phyloP scores from a whole-genome alignment of 192 early-diverging fungal species.

The Linnemannia elongata region DNA sequence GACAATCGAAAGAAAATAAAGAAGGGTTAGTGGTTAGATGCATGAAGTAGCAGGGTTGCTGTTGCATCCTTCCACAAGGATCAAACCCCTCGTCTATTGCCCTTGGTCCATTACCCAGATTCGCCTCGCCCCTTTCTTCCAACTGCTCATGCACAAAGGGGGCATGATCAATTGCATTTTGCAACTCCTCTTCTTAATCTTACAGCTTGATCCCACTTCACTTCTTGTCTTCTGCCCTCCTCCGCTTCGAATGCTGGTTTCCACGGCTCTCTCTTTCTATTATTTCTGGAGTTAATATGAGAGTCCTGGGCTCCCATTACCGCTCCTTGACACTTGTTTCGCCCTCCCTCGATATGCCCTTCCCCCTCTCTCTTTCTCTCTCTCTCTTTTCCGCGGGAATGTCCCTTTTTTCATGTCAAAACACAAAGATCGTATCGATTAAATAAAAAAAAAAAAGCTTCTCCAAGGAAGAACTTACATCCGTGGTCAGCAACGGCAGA shows the following conservation, averaged over 20 bases:
- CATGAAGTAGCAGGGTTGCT: background rate
- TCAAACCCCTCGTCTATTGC: background rate
- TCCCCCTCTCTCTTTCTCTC: background rate
- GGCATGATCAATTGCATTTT: background rate
- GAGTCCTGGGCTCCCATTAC: background rate
- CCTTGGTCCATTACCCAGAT: background rate
- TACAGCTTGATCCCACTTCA: too few species aligned
- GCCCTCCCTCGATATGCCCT: background rate
- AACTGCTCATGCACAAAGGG: background rate
- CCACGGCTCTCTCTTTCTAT: background rate
- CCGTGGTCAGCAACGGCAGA: conserved; percentile 59
- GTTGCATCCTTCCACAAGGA: background rate
- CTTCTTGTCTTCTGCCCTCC: too few species aligned
- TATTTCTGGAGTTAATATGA: background rate
- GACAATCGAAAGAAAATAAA: background rate
- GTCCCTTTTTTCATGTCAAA: background rate
- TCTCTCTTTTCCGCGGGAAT: background rate
- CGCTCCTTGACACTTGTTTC: background rate
- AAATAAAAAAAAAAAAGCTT: background rate
- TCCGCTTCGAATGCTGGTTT: too few species aligned
- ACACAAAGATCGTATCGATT: background rate
- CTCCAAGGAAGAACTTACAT: conserved; percentile 12
- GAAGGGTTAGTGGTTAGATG: background rate
- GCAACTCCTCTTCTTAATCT: background rate
- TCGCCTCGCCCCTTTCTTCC: too few species aligned